Evolutionary conservation across 345 rosid species (phyloP).

Genomic region (Moringa oleifera): DNA sequence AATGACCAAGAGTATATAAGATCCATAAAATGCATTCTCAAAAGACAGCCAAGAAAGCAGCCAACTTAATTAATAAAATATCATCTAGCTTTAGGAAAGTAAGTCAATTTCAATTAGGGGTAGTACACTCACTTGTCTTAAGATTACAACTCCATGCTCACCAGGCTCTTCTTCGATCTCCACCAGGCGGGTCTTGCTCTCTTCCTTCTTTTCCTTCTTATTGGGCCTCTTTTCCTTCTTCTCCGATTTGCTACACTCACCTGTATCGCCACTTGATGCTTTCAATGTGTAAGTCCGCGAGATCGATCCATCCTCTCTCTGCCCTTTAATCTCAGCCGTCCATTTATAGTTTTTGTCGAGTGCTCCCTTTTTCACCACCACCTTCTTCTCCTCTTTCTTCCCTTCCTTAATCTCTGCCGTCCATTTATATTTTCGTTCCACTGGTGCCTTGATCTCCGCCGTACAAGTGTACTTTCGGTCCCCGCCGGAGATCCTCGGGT

Average conservation of each 20-base stretch:
- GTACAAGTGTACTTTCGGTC: constrained; percentile 79
- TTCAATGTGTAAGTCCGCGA: constrained; percentile 53
- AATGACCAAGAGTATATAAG: not conserved
- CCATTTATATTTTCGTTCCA: constrained; percentile 71
- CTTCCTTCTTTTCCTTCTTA: constrained; percentile 43
- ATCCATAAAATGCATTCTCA: not conserved
- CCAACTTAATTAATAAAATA: too few species aligned
- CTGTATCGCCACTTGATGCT: constrained; percentile 44
- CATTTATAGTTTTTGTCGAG: constrained; percentile 41
- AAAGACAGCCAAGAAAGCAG: too few species aligned
- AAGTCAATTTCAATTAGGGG: not conserved
- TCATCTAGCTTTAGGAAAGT: not conserved
- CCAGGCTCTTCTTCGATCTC: constrained; percentile 51
- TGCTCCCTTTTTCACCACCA: constrained; percentile 29
- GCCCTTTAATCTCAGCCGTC: constrained; percentile 72
- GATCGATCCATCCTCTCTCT: constrained; percentile 45
- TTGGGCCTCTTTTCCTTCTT: constrained; percentile 30
- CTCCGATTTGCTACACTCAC: constrained; percentile 31
- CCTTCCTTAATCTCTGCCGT: constrained; percentile 47
- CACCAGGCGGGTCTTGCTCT: constrained; percentile 48
- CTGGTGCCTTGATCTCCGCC: constrained; percentile 65
- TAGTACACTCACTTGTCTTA: constrained; percentile 45
- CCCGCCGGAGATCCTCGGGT: constrained; percentile 22
- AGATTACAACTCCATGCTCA: constrained; percentile 45
- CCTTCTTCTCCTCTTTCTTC: constrained; percentile 34